phyloP scores from a whole-genome alignment of 1,284 basidiomycete genomes.

The Austropuccinia psidii region DNA sequence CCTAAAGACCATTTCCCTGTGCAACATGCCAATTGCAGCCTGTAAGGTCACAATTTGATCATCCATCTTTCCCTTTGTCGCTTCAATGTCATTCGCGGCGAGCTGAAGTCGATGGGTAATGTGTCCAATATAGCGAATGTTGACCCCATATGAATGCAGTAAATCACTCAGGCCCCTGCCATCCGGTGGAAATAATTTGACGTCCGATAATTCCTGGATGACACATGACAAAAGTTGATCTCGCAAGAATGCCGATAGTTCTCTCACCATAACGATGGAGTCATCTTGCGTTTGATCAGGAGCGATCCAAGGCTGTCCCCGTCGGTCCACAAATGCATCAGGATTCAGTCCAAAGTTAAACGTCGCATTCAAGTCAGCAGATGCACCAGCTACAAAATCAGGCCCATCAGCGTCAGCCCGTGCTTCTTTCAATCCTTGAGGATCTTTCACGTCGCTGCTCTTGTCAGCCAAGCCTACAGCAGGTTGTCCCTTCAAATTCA shows the following conservation, averaged over 20 bases:
- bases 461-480: background rate
- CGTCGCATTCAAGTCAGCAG: no score
- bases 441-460: conserved; percentile 1
- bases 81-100: background rate
- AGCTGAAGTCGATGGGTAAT: conserved; percentile 33
- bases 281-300: conserved; percentile 49
- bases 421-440: conserved; percentile 33
- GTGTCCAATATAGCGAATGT: conserved; percentile 49
- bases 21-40: conserved; percentile 40
- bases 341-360: conserved; percentile 56
- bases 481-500: conserved; percentile 25
- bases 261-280: conserved; percentile 53
- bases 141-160: conserved; percentile 55
- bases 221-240: conserved; percentile 51
- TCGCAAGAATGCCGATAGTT: conserved; percentile 53
- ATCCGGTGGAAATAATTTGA: conserved; percentile 51
- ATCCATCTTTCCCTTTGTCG: conserved; percentile 2
- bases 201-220: conserved; percentile 52
- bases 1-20: conserved; percentile 56
- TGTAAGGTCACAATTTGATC: conserved; percentile 18
- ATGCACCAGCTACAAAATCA: conserved; percentile 46
- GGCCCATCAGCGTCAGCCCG: conserved; percentile 38
- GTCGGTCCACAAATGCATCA: conserved; percentile 55
- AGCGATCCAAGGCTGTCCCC: conserved; percentile 42
- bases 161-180: conserved; percentile 52